phyloP scores from a whole-genome alignment of 345 rosid genomes.

The Salix koriyanagi region DNA sequence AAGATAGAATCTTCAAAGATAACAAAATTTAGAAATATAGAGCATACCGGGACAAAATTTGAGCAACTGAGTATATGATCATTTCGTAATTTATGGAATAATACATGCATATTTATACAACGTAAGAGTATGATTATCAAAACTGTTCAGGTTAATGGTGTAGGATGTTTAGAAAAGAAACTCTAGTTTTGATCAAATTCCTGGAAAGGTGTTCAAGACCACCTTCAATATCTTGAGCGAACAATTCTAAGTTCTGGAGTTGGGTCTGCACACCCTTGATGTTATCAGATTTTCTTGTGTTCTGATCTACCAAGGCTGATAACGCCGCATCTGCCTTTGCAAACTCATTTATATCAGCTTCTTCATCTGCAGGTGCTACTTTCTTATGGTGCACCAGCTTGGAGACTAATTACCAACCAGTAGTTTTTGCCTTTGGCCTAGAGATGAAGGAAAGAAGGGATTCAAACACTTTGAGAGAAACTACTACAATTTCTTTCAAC shows the following conservation, averaged over 20 bases:
- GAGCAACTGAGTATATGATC: not conserved
- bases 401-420: not conserved
- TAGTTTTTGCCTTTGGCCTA: not conserved
- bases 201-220: constrained; percentile 39
- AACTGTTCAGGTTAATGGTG: constrained; percentile 3
- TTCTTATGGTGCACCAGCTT: not conserved
- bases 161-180: constrained; percentile 41
- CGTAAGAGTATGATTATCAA: not conserved
- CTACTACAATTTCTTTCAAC: constrained; percentile 32
- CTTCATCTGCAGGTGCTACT: not conserved
- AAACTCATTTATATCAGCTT: not conserved
- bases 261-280: constrained; percentile 13
- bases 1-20: no score
- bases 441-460: constrained; percentile 24
- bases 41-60: not conserved
- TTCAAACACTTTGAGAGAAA: constrained; percentile 25
- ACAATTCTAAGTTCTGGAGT: not conserved
- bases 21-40: no score
- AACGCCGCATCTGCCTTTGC: constrained; percentile 1
- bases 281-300: constrained; percentile 13
- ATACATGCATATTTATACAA: not conserved
- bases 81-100: not conserved
- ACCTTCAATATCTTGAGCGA: not conserved
- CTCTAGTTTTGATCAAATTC: constrained; percentile 39
- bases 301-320: constrained; percentile 10